phyloP scores from a whole-genome alignment of 1,139 yeast genomes.

The Hansenula lynferdii region DNA sequence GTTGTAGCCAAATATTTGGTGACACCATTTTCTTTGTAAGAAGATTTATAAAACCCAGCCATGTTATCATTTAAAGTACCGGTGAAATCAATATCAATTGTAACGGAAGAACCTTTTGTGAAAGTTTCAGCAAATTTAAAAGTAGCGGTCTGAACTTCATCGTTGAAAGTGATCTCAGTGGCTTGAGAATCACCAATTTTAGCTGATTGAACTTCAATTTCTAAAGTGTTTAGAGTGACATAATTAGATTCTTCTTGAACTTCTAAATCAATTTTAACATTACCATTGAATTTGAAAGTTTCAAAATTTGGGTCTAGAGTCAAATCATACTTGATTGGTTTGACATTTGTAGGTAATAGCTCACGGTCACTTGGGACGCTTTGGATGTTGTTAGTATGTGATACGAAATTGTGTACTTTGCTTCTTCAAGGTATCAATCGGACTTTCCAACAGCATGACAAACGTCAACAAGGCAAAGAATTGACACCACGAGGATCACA shows the following conservation, averaged over 20 bases:
- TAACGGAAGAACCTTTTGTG: conserved; percentile 35
- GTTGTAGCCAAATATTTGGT: conserved; percentile 71
- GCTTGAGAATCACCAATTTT: conserved; percentile 34
- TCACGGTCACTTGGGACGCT: conserved; percentile 38
- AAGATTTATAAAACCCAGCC: conserved; percentile 85
- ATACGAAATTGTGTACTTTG: too few relatives aligned
- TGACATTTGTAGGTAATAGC: conserved; percentile 67
- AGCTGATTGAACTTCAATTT: conserved; percentile 56
- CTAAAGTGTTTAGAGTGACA: conserved; percentile 53
- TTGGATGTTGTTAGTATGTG: conserved; percentile 8
- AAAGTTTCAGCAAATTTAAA: conserved; percentile 52
- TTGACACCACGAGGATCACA: background rate
- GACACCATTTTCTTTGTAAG: conserved; percentile 55
- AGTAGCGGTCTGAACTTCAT: conserved; percentile 58
- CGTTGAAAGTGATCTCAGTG: conserved; percentile 35
- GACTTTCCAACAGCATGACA: background rate
- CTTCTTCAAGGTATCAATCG: background rate
- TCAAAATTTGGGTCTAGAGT: conserved; percentile 70
- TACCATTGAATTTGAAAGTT: conserved; percentile 67
- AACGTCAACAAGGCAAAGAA: conserved; percentile 4
- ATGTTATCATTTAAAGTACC: conserved; percentile 74
- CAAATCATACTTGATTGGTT: conserved; percentile 66
- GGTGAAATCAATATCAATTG: conserved; percentile 52
- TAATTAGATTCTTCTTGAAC: conserved; percentile 50
- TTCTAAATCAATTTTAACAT: conserved; percentile 56